Evolutionary conservation across 495 filamentous ascomycete species (phyloP).

Genomic region (Talaromyces wortmannii): DNA sequence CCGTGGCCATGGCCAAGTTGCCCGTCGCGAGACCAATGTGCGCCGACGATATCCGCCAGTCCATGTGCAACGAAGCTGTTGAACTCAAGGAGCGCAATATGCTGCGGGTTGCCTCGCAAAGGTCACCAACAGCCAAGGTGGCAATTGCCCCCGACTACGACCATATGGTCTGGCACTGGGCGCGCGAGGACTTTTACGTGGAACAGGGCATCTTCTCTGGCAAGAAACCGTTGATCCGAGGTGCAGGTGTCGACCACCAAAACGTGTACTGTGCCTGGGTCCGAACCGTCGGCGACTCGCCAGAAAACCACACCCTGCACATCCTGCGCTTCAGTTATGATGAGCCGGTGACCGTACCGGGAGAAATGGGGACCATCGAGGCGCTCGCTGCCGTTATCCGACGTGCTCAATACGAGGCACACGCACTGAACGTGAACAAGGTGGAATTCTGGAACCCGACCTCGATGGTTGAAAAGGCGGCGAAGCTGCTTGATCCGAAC

Average conservation of each 20-base stretch:
- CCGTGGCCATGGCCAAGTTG: constrained; percentile 4
- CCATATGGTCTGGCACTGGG: constrained; percentile 77
- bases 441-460: constrained; percentile 64
- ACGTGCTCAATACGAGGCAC: constrained; percentile 48
- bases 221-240: constrained; percentile 52
- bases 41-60: constrained; percentile 21
- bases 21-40: constrained; percentile 15
- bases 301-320: constrained; percentile 62
- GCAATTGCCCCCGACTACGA: constrained; percentile 69
- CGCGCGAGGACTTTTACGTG: constrained; percentile 77
- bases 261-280: constrained; percentile 78
- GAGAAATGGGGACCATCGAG: constrained; percentile 25
- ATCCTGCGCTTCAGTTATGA: constrained; percentile 76
- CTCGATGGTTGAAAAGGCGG: constrained; percentile 49
- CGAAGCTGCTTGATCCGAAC: constrained; percentile 41
- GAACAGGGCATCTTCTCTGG: constrained; percentile 35
- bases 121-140: constrained; percentile 32
- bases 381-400: constrained; percentile 46
- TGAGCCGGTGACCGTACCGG: constrained; percentile 26
- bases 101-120: constrained; percentile 22
- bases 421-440: constrained; percentile 50
- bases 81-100: constrained; percentile 24
- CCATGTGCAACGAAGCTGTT: constrained; percentile 27
- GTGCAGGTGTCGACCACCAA: constrained; percentile 52
- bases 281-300: constrained; percentile 53